phyloP scores from a whole-genome alignment of 2,329 filamentous ascomycete genomes.

The Microascus cirrosus region DNA sequence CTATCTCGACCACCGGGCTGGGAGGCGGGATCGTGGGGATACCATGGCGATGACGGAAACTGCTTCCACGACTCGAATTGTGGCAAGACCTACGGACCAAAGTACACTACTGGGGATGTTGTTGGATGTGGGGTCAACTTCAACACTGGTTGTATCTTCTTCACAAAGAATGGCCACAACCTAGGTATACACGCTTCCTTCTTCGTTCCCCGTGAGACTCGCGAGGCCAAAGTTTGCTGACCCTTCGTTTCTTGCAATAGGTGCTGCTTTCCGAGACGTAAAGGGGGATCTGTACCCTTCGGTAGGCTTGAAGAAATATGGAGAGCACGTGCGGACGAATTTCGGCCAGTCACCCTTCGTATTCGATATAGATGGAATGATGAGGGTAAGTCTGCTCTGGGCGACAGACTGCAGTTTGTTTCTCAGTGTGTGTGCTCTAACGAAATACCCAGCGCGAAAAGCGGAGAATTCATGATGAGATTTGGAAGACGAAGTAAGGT shows the following conservation, averaged over 20 bases:
- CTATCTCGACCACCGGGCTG: conserved; percentile 50
- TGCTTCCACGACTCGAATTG: conserved; percentile 44
- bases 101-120: conserved; percentile 44
- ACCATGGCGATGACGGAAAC: conserved; percentile 58
- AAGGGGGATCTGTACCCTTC: conserved; percentile 54
- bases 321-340: conserved; percentile 51
- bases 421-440: neutral
- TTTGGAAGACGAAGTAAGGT: conserved; percentile 2
- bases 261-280: conserved; percentile 58
- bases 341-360: conserved; percentile 69
- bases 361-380: conserved; percentile 82
- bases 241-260: conserved; percentile 25
- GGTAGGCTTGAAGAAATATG: conserved; percentile 53
- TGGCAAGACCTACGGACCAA: conserved; percentile 45
- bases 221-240: neutral
- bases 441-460: neutral
- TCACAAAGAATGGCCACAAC: conserved; percentile 52
- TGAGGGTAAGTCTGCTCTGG: conserved; percentile 45
- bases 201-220: neutral
- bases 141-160: conserved; percentile 51
- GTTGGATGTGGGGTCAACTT: conserved; percentile 60
- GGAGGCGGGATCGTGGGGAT: conserved; percentile 59
- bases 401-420: neutral
- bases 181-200: conserved; percentile 30
- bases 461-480: conserved; percentile 3